Conservation (phyloP, 2,329 filamentous ascomycete species). For the Ceratocystiopsis sp. region DNA sequence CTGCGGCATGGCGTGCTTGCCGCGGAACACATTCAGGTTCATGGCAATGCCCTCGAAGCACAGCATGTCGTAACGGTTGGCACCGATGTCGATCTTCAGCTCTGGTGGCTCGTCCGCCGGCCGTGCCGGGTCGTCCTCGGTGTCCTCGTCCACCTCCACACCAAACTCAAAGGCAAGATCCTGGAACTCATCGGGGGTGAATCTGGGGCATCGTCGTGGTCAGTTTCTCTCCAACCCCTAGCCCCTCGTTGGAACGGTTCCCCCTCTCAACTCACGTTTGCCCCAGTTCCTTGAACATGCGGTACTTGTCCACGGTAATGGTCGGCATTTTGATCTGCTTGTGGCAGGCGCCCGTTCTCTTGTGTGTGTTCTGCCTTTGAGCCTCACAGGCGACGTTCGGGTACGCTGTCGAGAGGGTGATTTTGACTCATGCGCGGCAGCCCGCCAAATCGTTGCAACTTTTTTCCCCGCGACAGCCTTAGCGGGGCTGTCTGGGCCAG, state of each 20-base stretch:
- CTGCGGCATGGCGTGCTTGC: slow-evolving; percentile 56
- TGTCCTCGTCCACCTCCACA: slow-evolving; percentile 95
- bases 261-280: slow-evolving; percentile 39
- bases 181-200: slow-evolving; percentile 89
- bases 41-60: slow-evolving; percentile 94
- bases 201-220: slow-evolving; percentile 28
- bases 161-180: slow-evolving; percentile 97
- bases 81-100: slow-evolving; percentile 94
- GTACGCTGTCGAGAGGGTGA: too few relatives aligned
- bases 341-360: too few relatives aligned
- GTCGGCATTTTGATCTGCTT: slow-evolving; percentile 44
- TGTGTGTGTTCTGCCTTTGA: too few relatives aligned
- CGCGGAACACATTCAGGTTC: slow-evolving; percentile 90
- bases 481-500: too few relatives aligned
- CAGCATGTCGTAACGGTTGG: slow-evolving; percentile 78
- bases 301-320: slow-evolving; percentile 90
- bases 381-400: too few relatives aligned
- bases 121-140: slow-evolving; percentile 50
- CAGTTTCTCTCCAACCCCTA: neutral
- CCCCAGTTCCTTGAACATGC: slow-evolving; percentile 82
- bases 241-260: slow-evolving; percentile 10
- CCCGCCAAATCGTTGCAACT: too few relatives aligned
- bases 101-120: slow-evolving; percentile 76
- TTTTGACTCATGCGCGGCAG: too few relatives aligned
- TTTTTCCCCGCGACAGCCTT: too few relatives aligned